Percentiles rank a stretch among this genome's conserved stretches.
Conservation (phyloP, 2,329 filamentous ascomycete species). For the Alternaria sp. region DNA sequence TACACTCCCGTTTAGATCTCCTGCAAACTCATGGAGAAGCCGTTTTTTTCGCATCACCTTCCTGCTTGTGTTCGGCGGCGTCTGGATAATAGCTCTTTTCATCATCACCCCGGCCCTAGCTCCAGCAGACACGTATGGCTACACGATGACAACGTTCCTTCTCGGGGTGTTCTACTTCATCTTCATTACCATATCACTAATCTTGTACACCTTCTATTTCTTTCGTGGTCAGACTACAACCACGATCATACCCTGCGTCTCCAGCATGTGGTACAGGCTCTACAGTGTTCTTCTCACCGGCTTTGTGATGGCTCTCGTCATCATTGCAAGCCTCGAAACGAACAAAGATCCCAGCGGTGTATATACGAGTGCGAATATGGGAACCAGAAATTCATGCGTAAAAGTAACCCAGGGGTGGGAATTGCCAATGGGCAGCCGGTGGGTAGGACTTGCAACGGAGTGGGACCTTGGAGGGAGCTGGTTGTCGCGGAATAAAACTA, state of each 20-base stretch:
- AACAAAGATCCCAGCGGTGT: background rate
- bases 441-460: background rate
- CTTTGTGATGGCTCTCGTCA: conserved; percentile 8
- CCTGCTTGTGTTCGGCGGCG: background rate
- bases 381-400: background rate
- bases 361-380: background rate
- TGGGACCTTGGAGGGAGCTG: background rate
- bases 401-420: background rate
- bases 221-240: conserved; percentile 16
- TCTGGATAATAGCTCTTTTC: background rate
- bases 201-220: conserved; percentile 12
- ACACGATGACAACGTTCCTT: background rate
- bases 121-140: background rate
- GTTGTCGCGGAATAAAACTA: background rate
- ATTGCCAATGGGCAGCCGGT: background rate
- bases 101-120: background rate
- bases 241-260: conserved; percentile 21
- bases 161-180: background rate
- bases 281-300: conserved; percentile 19
- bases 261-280: conserved; percentile 21
- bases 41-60: background rate
- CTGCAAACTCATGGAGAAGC: background rate
- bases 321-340: conserved; percentile 21
- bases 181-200: background rate
- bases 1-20: background rate